Evolutionary conservation across 257 asterid genomes (phyloP).

Genomic region (Forsythia suspensa): DNA sequence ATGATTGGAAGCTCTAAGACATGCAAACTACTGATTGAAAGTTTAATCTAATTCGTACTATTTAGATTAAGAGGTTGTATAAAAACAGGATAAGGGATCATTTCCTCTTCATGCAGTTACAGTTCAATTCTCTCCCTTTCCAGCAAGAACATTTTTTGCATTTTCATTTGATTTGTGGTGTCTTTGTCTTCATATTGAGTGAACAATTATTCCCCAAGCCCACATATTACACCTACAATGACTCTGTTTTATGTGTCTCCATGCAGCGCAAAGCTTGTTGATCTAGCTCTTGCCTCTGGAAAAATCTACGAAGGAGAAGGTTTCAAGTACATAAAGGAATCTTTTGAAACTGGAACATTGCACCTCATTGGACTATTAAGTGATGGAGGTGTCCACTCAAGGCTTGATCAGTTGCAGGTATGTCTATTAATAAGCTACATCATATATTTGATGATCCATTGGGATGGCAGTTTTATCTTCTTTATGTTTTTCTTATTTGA

Average conservation of each 20-base stretch:
- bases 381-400: conserved; percentile 97
- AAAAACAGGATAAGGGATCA: background rate
- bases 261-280: conserved; percentile 87
- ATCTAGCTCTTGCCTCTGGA: conserved; percentile 80
- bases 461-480: background rate
- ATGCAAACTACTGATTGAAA: background rate
- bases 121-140: background rate
- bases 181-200: background rate
- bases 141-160: background rate
- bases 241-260: background rate
- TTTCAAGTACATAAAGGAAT: conserved; percentile 66
- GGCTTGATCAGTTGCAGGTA: conserved; percentile 90
- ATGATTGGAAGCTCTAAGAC: background rate
- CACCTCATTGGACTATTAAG: conserved; percentile 88
- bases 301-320: conserved; percentile 85
- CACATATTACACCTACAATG: background rate
- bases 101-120: background rate
- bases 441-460: background rate
- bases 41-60: conserved; percentile 12
- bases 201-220: background rate
- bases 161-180: background rate
- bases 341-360: conserved; percentile 72
- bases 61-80: background rate
- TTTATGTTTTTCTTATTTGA: background rate
- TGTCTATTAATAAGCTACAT: conserved; percentile 9